Evolutionary conservation across 306 rosid genomes (phyloP).

Genomic region (Dryas octopetala): DNA sequence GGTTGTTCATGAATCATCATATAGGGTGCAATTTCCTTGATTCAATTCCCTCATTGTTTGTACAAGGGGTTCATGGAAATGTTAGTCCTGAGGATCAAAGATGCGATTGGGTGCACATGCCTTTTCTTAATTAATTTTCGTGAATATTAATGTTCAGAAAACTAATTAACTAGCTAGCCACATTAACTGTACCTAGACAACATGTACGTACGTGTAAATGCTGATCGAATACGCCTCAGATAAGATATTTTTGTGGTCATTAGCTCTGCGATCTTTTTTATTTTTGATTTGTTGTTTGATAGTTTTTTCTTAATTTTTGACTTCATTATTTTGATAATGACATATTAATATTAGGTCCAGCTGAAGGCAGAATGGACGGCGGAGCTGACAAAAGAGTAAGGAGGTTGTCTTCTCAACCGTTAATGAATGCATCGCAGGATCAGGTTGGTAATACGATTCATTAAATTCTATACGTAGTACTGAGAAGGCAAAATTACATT

Average conservation of each 20-base stretch:
- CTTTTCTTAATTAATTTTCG: too few relatives aligned
- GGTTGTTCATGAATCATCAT: too few relatives aligned
- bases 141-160: too few relatives aligned
- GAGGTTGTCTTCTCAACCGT: constrained; percentile 42
- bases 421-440: constrained; percentile 40
- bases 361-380: constrained; percentile 18
- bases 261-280: not conserved
- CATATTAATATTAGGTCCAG: constrained; percentile 17
- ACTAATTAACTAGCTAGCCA: too few relatives aligned
- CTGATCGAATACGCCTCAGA: constrained; percentile 37
- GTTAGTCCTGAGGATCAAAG: too few relatives aligned
- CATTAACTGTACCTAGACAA: not conserved
- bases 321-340: not conserved
- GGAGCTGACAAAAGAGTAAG: constrained; percentile 37
- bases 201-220: not conserved
- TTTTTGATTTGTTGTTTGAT: not conserved
- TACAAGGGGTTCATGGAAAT: too few relatives aligned
- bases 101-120: too few relatives aligned
- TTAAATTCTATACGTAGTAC: too few relatives aligned
- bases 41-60: too few relatives aligned
- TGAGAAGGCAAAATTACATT: too few relatives aligned
- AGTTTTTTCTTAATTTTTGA: not conserved
- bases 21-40: too few relatives aligned
- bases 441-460: constrained; percentile 42
- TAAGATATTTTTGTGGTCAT: constrained; percentile 47